These are phyloP conservation scores for Lasiodiplodia theobromae DNA, from an alignment of 2,329 filamentous ascomycete genomes.

Conservation along the genomic window DNA sequence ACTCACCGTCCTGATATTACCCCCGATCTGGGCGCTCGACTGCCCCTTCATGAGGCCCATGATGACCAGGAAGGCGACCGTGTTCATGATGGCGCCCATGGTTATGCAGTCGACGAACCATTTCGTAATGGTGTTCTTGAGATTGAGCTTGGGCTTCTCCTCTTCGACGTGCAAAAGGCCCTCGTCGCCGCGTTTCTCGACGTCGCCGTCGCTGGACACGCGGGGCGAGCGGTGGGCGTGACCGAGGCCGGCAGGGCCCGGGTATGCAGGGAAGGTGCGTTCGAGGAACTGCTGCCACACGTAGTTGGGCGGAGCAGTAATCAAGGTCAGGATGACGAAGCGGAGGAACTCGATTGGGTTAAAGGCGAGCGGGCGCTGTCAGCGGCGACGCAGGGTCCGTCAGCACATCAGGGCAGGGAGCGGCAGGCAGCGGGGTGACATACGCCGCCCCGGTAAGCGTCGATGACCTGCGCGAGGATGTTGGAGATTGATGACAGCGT, in stretches of 20 bases:
- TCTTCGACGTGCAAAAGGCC: slow-evolving; percentile 34
- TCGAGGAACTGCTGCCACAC: slow-evolving; percentile 86
- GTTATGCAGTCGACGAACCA: slow-evolving; percentile 72
- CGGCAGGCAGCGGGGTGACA: neutral
- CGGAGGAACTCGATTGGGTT: slow-evolving; percentile 47
- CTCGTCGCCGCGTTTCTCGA: slow-evolving; percentile 31
- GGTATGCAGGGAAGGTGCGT: slow-evolving; percentile 69
- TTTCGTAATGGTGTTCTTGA: slow-evolving; percentile 71
- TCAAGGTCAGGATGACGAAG: slow-evolving; percentile 66
- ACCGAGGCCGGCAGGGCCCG: slow-evolving; percentile 41
- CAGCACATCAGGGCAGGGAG: too few relatives aligned
- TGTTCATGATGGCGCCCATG: slow-evolving; percentile 70
- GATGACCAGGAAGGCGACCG: slow-evolving; percentile 67
- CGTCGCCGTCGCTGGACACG: slow-evolving; percentile 16
- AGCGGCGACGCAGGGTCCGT: slow-evolving; percentile 22
- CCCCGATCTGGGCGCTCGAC: slow-evolving; percentile 39
- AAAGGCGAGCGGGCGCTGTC: slow-evolving; percentile 44
- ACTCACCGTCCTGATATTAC: slow-evolving; percentile 49
- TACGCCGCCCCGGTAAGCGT: slow-evolving; percentile 43
- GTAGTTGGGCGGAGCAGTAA: slow-evolving; percentile 83
- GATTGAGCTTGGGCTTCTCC: slow-evolving; percentile 33
- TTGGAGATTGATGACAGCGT: slow-evolving; percentile 47
- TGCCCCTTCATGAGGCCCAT: slow-evolving; percentile 60
- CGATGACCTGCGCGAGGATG: slow-evolving; percentile 46
- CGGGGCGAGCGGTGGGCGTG: slow-evolving; percentile 32